Conservation (phyloP, 257 asterid species). For the Voacanga thouarsii region DNA sequence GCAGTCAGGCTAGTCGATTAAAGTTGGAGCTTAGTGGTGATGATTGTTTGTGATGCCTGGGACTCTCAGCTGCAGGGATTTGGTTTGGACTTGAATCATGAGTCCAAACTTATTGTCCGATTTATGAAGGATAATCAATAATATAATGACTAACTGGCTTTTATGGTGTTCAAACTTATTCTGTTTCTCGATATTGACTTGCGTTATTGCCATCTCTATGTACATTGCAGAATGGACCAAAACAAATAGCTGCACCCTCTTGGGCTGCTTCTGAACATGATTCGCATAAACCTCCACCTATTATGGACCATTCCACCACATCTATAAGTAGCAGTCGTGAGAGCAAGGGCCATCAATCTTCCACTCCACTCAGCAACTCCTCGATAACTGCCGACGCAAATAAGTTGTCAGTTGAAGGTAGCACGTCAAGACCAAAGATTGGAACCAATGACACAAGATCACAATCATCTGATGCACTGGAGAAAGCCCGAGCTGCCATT, state of each 20-base stretch:
- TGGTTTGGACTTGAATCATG: no score
- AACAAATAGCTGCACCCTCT: conserved; percentile 45
- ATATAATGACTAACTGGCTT: neutral
- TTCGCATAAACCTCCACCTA: conserved; percentile 24
- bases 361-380: conserved; percentile 21
- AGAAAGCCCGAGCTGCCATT: conserved; percentile 75
- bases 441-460: conserved; percentile 31
- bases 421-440: conserved; percentile 17
- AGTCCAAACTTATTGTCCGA: no score
- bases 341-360: conserved; percentile 25
- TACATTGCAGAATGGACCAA: conserved; percentile 72
- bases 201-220: conserved; percentile 7
- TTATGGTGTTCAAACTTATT: neutral
- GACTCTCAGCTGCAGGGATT: neutral
- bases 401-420: conserved; percentile 27
- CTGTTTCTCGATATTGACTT: neutral
- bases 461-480: conserved; percentile 49
- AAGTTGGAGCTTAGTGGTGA: neutral
- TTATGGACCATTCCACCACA: conserved; percentile 22
- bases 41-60: neutral
- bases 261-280: conserved; percentile 24
- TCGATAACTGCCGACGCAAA: conserved; percentile 22
- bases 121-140: neutral
- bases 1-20: neutral
- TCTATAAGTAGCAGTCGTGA: conserved; percentile 31